Conservation (phyloP, 2,329 filamentous ascomycete species). For the Trichoderma sp. region DNA sequence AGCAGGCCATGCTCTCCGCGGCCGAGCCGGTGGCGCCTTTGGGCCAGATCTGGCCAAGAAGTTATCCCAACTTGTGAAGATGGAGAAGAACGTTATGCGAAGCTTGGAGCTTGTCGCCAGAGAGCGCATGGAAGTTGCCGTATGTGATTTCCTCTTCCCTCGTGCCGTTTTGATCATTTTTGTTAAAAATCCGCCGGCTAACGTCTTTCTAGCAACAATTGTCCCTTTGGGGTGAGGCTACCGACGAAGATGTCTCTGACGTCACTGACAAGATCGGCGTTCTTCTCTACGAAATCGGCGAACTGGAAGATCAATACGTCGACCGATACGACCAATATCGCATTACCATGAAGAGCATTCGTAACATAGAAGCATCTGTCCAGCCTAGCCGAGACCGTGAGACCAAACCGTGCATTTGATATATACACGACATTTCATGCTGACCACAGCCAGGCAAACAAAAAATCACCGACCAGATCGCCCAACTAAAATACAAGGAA, state of each 20-base stretch:
- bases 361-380: slow-evolving; percentile 97
- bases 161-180: background rate
- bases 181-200: background rate
- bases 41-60: slow-evolving; percentile 93
- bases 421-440: background rate
- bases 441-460: slow-evolving; percentile 73
- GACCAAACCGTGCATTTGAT: slow-evolving; percentile 38
- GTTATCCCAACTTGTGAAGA: slow-evolving; percentile 96
- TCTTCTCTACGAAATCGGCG: slow-evolving; percentile 95
- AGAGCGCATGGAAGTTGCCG: slow-evolving; percentile 97
- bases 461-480: slow-evolving; percentile 98
- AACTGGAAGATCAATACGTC: slow-evolving; percentile 97
- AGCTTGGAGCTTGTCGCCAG: slow-evolving; percentile 93
- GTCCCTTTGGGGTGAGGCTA: slow-evolving; percentile 93
- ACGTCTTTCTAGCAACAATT: slow-evolving; percentile 78
- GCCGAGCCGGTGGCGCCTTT: slow-evolving; percentile 74
- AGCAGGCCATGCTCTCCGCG: slow-evolving; percentile 67
- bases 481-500: slow-evolving; percentile 99
- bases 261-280: slow-evolving; percentile 99
- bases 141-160: slow-evolving; percentile 52
- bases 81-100: slow-evolving; percentile 99
- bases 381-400: slow-evolving; percentile 95
- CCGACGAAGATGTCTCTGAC: slow-evolving; percentile 97
- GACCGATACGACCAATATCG: slow-evolving; percentile 99
- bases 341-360: slow-evolving; percentile 98